A percentile compares a stretch with the other conserved stretches of the same genome.
These are phyloP conservation scores for Aspergillus pseudotamarii DNA, from an alignment of 2,329 filamentous ascomycete species.

Conservation along the genomic window DNA sequence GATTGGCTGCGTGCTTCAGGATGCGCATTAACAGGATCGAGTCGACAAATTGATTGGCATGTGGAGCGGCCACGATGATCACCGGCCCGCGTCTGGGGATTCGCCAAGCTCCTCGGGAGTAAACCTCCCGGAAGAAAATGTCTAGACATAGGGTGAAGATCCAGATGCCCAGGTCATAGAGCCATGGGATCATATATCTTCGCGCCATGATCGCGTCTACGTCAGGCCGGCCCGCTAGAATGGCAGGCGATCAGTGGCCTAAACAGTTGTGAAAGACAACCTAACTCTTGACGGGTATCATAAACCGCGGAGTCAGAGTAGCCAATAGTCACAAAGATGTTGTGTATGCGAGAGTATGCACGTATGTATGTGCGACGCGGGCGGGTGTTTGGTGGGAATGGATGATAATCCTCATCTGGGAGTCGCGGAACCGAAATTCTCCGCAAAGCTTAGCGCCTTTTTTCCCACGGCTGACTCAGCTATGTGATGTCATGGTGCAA, in stretches of 20 bases:
- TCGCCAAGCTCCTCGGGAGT: conserved; percentile 92
- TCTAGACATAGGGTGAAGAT: conserved; percentile 72
- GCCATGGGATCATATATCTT: conserved; percentile 46
- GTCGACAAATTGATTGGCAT: conserved; percentile 98
- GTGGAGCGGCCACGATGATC: conserved; percentile 93
- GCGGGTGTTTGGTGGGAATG: neutral
- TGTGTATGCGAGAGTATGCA: neutral
- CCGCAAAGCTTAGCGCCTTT: neutral
- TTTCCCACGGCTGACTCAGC: neutral
- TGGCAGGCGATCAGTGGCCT: neutral
- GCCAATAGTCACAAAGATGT: neutral
- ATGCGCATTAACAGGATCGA: conserved; percentile 91
- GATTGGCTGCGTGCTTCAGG: conserved; percentile 80
- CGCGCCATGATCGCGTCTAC: neutral
- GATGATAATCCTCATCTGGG: neutral
- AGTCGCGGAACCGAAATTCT: neutral
- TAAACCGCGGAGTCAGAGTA: neutral
- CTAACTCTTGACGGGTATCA: neutral
- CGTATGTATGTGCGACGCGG: neutral
- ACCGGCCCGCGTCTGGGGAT: conserved; percentile 86
- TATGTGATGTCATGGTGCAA: neutral
- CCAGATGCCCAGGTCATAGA: conserved; percentile 55
- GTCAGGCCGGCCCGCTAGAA: neutral
- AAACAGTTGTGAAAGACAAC: neutral
- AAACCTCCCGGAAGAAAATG: conserved; percentile 98